A percentile compares a stretch with the other conserved stretches of the same genome.
phyloP scores from a whole-genome alignment of 192 early-diverging fungal species.

The Umbelopsis vinacea region DNA sequence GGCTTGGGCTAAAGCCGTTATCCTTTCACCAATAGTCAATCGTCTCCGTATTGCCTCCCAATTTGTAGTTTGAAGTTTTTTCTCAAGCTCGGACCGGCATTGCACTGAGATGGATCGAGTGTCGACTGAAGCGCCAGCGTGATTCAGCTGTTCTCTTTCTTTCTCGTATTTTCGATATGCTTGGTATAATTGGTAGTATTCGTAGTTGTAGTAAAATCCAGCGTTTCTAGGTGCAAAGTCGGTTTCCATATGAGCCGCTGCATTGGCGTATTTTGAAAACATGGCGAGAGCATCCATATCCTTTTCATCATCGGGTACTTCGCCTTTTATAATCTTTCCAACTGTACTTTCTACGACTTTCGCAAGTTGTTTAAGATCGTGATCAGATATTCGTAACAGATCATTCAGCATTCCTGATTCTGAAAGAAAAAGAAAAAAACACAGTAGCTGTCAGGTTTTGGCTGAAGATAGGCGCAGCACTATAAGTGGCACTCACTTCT shows the following conservation, averaged over 20 bases:
- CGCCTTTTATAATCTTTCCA: conserved; percentile 34
- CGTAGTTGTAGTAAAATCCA: conserved; percentile 43
- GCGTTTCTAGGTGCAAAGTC: conserved; percentile 47
- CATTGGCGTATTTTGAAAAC: conserved; percentile 38
- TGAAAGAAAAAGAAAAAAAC: not conserved
- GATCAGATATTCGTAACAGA: conserved; percentile 29
- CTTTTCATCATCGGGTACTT: conserved; percentile 21
- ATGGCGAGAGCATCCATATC: conserved; percentile 31
- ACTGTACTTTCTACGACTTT: conserved; percentile 28
- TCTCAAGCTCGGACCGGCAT: conserved; percentile 40
- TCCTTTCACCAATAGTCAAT: conserved; percentile 45
- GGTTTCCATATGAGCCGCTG: conserved; percentile 36
- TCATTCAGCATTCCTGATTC: conserved; percentile 33
- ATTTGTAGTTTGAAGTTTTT: conserved; percentile 36
- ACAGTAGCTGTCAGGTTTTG: not conserved
- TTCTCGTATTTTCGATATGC: conserved; percentile 40
- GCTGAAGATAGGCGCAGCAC: not conserved
- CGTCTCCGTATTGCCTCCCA: conserved; percentile 47
- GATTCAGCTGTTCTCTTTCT: conserved; percentile 19
- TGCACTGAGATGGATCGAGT: conserved; percentile 31
- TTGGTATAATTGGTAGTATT: conserved; percentile 41
- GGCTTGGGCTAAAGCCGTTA: conserved; percentile 30
- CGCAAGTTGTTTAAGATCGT: conserved; percentile 33
- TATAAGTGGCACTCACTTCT: conserved; percentile 20
- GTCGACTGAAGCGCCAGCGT: conserved; percentile 17